These are phyloP conservation scores for Umbilicus rupestris DNA, from an alignment of 164 flowering plant genomes.

Conservation along the genomic window DNA sequence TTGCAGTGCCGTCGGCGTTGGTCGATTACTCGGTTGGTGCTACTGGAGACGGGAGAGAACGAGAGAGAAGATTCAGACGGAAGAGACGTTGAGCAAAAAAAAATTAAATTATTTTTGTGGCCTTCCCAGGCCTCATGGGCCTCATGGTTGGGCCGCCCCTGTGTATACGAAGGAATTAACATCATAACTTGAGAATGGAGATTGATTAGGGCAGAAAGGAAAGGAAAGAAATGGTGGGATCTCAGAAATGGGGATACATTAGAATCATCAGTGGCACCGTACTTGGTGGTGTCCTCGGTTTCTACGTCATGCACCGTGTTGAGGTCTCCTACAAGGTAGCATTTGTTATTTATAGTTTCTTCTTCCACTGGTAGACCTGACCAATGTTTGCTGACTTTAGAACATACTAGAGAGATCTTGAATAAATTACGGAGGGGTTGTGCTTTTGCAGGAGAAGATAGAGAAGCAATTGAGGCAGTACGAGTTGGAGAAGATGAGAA, in stretches of 20 bases:
- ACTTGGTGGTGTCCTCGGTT: conserved; percentile 66
- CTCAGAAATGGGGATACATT: conserved; percentile 52
- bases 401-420: background rate
- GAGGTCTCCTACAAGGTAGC: conserved; percentile 46
- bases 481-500: conserved; percentile 32
- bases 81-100: too few species aligned
- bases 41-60: too few species aligned
- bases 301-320: conserved; percentile 74
- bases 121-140: too few species aligned
- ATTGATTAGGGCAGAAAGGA: background rate
- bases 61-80: too few species aligned
- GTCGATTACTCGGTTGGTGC: too few species aligned
- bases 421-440: background rate
- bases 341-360: too few species aligned
- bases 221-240: conserved; percentile 18
- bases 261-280: conserved; percentile 72
- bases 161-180: too few species aligned
- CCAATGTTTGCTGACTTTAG: background rate
- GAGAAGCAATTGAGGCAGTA: conserved; percentile 43
- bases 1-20: too few species aligned
- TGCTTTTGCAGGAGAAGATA: conserved; percentile 32
- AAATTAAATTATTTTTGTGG: too few species aligned
- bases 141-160: too few species aligned
- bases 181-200: background rate
- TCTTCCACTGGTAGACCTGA: background rate